Evolutionary conservation across 192 early-diverging fungal species (phyloP), one percentile per base, ranked within the genome.

Genomic region (Podochytrium sp.): DNA sequence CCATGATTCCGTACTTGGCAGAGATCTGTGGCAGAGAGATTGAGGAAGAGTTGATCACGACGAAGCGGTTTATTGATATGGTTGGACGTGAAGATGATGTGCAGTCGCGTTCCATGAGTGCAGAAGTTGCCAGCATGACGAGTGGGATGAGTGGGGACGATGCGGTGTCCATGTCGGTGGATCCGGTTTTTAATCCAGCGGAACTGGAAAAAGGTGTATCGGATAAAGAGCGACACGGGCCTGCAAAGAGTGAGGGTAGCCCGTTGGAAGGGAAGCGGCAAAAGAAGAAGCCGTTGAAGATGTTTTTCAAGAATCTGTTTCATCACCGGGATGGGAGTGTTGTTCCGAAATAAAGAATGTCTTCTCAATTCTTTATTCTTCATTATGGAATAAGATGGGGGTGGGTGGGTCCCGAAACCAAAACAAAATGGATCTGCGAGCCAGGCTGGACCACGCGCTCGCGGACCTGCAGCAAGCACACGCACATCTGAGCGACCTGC

Each of bases 1-100:
- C 86, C 23, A 72, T 87, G 74, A 78, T 87, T 27, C 82, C 85
- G 18, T 87, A 73, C 59, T 57, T 87, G 51, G 57, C 72, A 27
- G 66, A 80, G 42, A 49, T 87, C 29, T 85, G 77, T 71, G 78
- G 76, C 12, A 59, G 80, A 25, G 86, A 87, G 30, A 74, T 87
- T n/a, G 83, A 85, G 29, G 52, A 61, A 12, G 75, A 81, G 40
- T 43, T 83, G 42, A 42, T 51, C 2, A 55, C 73, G 40, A 43
- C 14, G 7, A 49, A 49, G 60, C 51, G 61, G 5, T 64, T 74
- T 20, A 47, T 59, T 58, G 57, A 60, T 35, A 72, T 72, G 55
- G 37, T 64, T 27, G 72, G 61, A 47, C 3, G 63, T 4, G 41
- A 65, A 29, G 63, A 65, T 50, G 63, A 55, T 55, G 20, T 55